phyloP scores from a whole-genome alignment of 345 rosid genomes.

The Citrus sinensis region DNA sequence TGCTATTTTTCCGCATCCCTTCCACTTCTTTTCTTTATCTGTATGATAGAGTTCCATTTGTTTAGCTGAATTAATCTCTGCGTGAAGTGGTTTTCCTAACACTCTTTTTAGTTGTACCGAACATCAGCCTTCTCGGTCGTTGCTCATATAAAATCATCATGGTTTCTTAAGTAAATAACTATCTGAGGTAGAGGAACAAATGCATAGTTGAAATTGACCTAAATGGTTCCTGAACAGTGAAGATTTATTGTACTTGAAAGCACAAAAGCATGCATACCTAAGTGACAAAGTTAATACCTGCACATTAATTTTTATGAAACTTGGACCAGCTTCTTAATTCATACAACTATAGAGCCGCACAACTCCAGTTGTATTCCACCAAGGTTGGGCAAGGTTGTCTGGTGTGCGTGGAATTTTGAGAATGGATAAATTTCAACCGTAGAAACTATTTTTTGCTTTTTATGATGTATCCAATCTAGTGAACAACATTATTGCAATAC shows the following conservation, averaged over 20 bases:
- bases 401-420: not conserved
- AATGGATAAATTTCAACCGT: not conserved
- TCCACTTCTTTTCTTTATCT: not conserved
- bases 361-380: not conserved
- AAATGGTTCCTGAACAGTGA: not conserved
- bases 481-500: not conserved
- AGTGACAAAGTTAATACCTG: not conserved
- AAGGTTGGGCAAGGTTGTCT: not conserved
- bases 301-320: not conserved
- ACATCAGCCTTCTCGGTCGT: not conserved
- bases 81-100: not conserved
- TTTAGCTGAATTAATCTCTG: not conserved
- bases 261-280: not conserved
- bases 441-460: not conserved
- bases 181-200: slow-evolving; percentile 2
- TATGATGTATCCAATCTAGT: not conserved
- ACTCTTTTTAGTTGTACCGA: not conserved
- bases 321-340: not conserved
- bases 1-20: not conserved
- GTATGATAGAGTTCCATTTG: not conserved
- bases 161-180: not conserved
- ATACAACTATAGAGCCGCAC: not conserved
- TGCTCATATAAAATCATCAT: not conserved
- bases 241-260: slow-evolving; percentile 4
- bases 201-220: not conserved